These are phyloP conservation scores for Onygenales sp. DNA, from an alignment of 2,329 filamentous ascomycete genomes.

Conservation along the genomic window DNA sequence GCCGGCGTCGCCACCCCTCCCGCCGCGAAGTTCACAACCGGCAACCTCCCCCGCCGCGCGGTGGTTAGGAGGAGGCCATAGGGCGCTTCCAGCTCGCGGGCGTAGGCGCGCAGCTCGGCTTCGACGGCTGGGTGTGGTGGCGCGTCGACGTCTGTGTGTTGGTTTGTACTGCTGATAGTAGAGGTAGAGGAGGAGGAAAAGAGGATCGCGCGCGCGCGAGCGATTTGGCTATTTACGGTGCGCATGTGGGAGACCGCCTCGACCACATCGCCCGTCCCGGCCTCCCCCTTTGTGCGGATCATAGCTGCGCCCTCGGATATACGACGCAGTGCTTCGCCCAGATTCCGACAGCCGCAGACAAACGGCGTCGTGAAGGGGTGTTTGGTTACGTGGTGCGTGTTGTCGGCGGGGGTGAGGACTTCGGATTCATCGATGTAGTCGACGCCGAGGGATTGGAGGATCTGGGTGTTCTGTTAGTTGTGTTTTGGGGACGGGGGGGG, in stretches of 20 bases:
- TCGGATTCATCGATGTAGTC: conserved; percentile 99
- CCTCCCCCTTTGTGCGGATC: conserved; percentile 98
- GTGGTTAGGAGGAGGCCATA: conserved; percentile 75
- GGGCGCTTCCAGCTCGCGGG: conserved; percentile 71
- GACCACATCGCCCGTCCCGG: conserved; percentile 91
- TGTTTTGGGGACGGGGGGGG: neutral
- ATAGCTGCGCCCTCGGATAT: conserved; percentile 93
- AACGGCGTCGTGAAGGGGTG: conserved; percentile 73
- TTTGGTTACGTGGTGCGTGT: conserved; percentile 88
- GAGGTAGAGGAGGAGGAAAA: conserved; percentile 15
- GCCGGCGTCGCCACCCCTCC: conserved; percentile 99
- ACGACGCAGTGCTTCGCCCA: conserved; percentile 83
- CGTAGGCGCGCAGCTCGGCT: conserved; percentile 66
- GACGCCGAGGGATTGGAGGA: conserved; percentile 86
- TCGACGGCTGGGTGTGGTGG: conserved; percentile 36
- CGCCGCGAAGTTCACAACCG: conserved; percentile 95
- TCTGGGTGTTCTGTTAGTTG: conserved; percentile 39
- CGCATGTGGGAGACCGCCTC: conserved; percentile 96
- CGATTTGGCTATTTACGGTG: conserved; percentile 75
- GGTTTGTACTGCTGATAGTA: too few species aligned
- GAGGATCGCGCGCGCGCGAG: conserved; percentile 53
- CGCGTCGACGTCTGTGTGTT: too few species aligned
- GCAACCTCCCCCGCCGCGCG: conserved; percentile 75
- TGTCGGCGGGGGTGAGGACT: conserved; percentile 90
- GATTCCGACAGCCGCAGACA: conserved; percentile 90